phyloP scores from a whole-genome alignment of 768 basidiomycete species.

The Suillus americanus region DNA sequence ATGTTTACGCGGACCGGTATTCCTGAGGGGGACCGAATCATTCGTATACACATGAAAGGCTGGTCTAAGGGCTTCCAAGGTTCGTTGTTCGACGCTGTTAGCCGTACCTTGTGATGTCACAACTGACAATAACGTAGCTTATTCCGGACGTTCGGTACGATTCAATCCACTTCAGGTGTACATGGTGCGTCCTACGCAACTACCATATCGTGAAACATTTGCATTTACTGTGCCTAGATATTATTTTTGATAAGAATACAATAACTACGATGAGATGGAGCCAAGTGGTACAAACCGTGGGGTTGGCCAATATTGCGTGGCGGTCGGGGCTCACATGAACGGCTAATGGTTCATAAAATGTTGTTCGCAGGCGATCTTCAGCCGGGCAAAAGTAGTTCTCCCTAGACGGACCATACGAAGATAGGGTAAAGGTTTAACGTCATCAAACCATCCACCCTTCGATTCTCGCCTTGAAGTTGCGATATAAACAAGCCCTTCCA shows the following conservation, averaged over 20 bases:
- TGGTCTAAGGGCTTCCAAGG: background rate
- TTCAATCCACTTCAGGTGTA: background rate
- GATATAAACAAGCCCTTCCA: background rate
- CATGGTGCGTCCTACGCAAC: background rate
- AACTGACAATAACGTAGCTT: background rate
- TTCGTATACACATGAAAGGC: background rate
- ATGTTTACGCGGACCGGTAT: background rate
- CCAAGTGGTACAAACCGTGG: background rate
- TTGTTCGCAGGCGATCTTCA: background rate
- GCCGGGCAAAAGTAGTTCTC: background rate
- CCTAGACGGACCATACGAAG: background rate
- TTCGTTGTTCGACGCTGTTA: background rate
- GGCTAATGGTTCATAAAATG: constrained; percentile 1
- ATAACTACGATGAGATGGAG: background rate
- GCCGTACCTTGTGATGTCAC: constrained; percentile 1
- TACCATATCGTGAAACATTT: background rate
- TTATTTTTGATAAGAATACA: background rate
- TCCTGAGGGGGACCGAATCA: background rate
- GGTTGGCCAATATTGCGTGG: background rate
- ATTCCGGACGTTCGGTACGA: constrained; percentile 4
- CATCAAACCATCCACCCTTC: background rate
- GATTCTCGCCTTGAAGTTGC: background rate
- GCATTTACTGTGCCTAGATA: background rate
- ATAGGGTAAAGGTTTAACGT: constrained; percentile 1
- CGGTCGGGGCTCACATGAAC: background rate